Conservation (phyloP, 257 asterid species). For the Plantago major region DNA sequence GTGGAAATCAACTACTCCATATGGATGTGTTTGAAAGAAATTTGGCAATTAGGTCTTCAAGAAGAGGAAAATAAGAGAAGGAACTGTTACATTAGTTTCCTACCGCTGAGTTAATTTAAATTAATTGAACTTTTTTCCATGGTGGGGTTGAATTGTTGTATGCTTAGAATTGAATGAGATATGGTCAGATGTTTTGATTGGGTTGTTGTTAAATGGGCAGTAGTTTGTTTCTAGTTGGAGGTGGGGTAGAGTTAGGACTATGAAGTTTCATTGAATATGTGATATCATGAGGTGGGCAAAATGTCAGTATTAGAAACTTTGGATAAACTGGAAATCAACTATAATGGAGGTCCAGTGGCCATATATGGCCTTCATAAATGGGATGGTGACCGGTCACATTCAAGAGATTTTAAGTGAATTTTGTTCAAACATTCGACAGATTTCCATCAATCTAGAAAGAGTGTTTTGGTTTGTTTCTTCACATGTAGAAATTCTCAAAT, state of each 20-base stretch:
- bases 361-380: conserved; percentile 21
- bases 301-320: conserved; percentile 17
- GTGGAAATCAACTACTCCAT: background rate
- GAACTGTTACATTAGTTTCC: conserved; percentile 25
- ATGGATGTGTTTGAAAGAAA: background rate
- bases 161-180: conserved; percentile 10
- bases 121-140: background rate
- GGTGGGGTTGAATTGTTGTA: conserved; percentile 14
- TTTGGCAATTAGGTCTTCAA: background rate
- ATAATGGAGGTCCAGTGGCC: conserved; percentile 48
- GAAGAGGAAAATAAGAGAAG: background rate
- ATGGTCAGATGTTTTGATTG: conserved; percentile 21
- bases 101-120: background rate
- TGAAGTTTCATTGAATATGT: conserved; percentile 2
- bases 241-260: background rate
- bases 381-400: too few relatives aligned
- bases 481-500: too few relatives aligned
- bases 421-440: too few relatives aligned
- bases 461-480: too few relatives aligned
- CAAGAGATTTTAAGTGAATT: too few relatives aligned
- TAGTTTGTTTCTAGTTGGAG: conserved; percentile 8
- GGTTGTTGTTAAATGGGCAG: conserved; percentile 13
- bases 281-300: conserved; percentile 22
- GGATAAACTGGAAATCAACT: conserved; percentile 20
- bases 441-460: too few relatives aligned